These are phyloP conservation scores for Fusarium annulatum DNA, from an alignment of 2,329 filamentous ascomycete species.

Conservation along the genomic window DNA sequence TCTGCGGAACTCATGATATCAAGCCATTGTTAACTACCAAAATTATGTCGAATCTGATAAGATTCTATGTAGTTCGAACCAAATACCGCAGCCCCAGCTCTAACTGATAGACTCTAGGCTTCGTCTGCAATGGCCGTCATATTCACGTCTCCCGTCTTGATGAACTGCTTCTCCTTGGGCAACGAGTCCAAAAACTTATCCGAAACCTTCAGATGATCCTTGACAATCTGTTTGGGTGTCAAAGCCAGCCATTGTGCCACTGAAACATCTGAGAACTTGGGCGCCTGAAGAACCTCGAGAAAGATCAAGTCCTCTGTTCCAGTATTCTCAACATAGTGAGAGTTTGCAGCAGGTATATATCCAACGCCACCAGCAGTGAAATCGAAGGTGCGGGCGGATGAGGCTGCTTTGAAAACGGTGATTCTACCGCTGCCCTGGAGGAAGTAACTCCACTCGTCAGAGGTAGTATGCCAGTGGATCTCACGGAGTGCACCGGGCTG, in stretches of 20 bases:
- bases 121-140: conserved; percentile 6
- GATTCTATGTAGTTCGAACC: too few species aligned
- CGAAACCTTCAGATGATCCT: conserved; percentile 17
- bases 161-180: conserved; percentile 16
- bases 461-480: conserved; percentile 19
- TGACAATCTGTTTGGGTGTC: conserved; percentile 10
- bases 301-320: conserved; percentile 10
- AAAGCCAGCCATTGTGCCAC: conserved; percentile 16
- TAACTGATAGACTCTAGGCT: neutral
- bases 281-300: conserved; percentile 16
- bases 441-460: conserved; percentile 21
- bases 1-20: rapidly evolving
- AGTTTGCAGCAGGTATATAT: conserved; percentile 11
- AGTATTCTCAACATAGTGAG: conserved; percentile 21
- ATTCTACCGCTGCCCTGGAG: conserved; percentile 10
- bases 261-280: conserved; percentile 15
- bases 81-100: too few species aligned
- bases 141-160: neutral
- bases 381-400: conserved; percentile 4
- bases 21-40: too few species aligned
- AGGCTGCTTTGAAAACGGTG: conserved; percentile 7
- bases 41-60: neutral
- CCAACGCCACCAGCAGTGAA: conserved; percentile 13
- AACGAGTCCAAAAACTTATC: conserved; percentile 13
- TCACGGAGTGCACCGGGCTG: conserved; percentile 12